Percentiles rank a stretch among this genome's conserved stretches.
phyloP scores from a whole-genome alignment of 495 filamentous ascomycete genomes.

The Chaetomium fimeti region DNA sequence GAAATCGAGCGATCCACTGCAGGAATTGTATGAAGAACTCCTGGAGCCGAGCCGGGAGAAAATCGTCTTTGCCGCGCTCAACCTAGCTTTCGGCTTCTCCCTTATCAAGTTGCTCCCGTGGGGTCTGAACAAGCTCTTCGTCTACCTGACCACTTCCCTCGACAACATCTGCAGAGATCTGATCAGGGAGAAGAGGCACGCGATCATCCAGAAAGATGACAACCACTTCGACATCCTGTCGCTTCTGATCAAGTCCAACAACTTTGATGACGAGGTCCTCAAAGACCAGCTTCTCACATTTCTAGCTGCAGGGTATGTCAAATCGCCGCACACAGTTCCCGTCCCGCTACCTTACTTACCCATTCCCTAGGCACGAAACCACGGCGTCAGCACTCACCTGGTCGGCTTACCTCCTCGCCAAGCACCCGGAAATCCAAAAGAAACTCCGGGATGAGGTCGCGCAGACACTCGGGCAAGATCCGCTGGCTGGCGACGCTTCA shows the following conservation, averaged over 20 bases:
- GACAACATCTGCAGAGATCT: conserved; percentile 60
- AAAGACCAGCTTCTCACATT: conserved; percentile 91
- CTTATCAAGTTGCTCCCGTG: conserved; percentile 57
- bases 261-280: conserved; percentile 73
- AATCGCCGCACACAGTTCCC: not conserved
- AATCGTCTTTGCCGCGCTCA: conserved; percentile 26
- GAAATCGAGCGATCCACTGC: conserved; percentile 60
- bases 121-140: conserved; percentile 59
- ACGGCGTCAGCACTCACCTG: conserved; percentile 53
- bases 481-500: conserved; percentile 23
- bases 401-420: conserved; percentile 48
- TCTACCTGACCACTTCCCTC: conserved; percentile 54
- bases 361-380: conserved; percentile 53
- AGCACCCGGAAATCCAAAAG: conserved; percentile 44
- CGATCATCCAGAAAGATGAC: conserved; percentile 50
- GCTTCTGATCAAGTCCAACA: conserved; percentile 69
- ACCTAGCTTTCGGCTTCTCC: conserved; percentile 6
- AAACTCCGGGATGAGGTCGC: conserved; percentile 53
- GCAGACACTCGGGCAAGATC: conserved; percentile 56
- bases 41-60: conserved; percentile 47
- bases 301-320: conserved; percentile 57
- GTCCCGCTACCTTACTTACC: not conserved
- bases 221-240: conserved; percentile 72
- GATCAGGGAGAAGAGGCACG: conserved; percentile 63
- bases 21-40: conserved; percentile 60